These are phyloP conservation scores for Trametes cingulata DNA, from an alignment of 768 basidiomycete species.

Conservation along the genomic window DNA sequence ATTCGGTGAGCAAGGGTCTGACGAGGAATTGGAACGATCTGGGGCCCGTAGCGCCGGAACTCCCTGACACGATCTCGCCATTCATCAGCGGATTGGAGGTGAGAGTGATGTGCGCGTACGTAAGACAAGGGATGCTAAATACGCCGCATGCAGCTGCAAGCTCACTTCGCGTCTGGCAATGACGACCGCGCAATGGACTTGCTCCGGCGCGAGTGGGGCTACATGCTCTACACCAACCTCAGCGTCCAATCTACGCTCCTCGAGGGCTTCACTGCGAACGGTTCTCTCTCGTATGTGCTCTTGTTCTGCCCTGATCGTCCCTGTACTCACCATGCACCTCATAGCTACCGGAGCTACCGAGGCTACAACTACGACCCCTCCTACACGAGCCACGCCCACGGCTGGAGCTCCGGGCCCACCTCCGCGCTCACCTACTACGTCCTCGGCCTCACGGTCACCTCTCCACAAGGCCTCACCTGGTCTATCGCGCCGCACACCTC, in stretches of 20 bases:
- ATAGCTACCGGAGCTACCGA: constrained; percentile 49
- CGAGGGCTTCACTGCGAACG: constrained; percentile 60
- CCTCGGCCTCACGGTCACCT: constrained; percentile 51
- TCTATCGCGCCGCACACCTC: constrained; percentile 47
- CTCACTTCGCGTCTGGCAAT: constrained; percentile 56
- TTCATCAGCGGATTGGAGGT: constrained; percentile 63
- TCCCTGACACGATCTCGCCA: constrained; percentile 59
- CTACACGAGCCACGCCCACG: constrained; percentile 61
- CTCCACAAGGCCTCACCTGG: constrained; percentile 51
- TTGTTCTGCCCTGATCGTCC: not conserved
- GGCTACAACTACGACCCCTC: constrained; percentile 61
- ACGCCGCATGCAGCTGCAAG: constrained; percentile 45
- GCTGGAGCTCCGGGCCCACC: constrained; percentile 61
- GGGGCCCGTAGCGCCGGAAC: constrained; percentile 55
- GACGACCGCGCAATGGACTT: constrained; percentile 54
- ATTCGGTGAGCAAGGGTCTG: constrained; percentile 48
- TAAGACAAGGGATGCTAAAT: not conserved
- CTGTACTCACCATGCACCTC: not conserved
- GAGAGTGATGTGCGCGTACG: constrained; percentile 7
- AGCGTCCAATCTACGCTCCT: constrained; percentile 58
- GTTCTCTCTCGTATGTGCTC: constrained; percentile 47
- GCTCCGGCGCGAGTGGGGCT: constrained; percentile 57
- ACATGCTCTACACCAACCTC: constrained; percentile 56
- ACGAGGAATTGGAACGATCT: constrained; percentile 53
- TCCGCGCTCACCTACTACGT: constrained; percentile 58